Conservation (phyloP, 75 land plant species). For the Cryptomeria japonica region DNA sequence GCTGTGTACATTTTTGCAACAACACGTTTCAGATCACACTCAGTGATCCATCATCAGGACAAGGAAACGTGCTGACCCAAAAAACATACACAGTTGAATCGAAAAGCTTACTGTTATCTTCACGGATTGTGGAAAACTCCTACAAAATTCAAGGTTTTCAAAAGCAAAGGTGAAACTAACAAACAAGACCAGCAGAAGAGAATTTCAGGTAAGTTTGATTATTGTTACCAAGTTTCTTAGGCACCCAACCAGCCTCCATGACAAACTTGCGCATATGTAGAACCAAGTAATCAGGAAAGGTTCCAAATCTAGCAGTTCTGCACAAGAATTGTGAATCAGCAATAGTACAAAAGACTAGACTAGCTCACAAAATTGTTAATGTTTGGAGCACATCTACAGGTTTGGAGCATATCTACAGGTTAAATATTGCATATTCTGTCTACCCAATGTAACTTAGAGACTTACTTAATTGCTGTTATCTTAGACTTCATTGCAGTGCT, state of each 20-base stretch:
- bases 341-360: not conserved
- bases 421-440: not conserved
- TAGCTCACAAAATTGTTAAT: not conserved
- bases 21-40: too few species aligned
- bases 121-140: too few species aligned
- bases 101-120: too few species aligned
- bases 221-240: constrained; percentile 97
- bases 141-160: not conserved
- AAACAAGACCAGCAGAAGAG: not conserved
- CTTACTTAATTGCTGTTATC: constrained; percentile 98
- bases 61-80: too few species aligned
- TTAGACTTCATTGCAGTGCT: constrained; percentile 86
- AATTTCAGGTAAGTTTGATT: not conserved
- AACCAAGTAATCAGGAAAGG: constrained; percentile 95
- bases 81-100: too few species aligned
- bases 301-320: constrained; percentile 89
- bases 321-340: constrained; percentile 9
- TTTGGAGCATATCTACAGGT: constrained; percentile 5
- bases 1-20: too few species aligned
- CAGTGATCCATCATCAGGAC: too few species aligned
- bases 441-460: not conserved
- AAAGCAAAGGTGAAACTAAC: constrained; percentile 1
- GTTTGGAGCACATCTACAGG: too few species aligned
- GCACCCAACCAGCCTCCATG: constrained; percentile 98
- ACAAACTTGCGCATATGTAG: constrained; percentile 98